Conservation (phyloP, 768 basidiomycete species). For the Podaxis sp. region DNA sequence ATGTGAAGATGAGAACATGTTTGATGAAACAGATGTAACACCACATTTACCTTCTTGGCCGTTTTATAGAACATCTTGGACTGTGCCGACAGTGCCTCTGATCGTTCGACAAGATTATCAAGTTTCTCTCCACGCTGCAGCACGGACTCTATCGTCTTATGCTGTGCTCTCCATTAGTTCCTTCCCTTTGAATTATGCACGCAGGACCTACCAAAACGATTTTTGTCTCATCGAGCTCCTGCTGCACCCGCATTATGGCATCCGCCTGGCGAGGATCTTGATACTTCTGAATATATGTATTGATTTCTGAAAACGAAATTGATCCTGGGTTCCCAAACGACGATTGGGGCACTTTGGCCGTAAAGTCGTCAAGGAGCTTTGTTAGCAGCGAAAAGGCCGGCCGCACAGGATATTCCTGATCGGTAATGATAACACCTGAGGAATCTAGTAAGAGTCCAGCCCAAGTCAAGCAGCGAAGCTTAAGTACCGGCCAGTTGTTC, state of each 20-base stretch:
- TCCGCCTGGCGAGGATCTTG: conserved; percentile 98
- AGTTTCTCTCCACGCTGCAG: conserved; percentile 95
- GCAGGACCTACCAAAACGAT: conserved; percentile 78
- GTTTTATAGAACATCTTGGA: conserved; percentile 99
- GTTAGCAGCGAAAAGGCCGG: conserved; percentile 94
- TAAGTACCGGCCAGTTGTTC: conserved; percentile 79
- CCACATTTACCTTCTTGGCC: conserved; percentile 84
- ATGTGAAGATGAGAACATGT: conserved; percentile 15
- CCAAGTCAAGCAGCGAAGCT: neutral
- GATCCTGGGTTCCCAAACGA: conserved; percentile 63
- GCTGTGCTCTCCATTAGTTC: conserved; percentile 46
- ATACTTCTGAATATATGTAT: conserved; percentile 83
- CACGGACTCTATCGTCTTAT: conserved; percentile 99
- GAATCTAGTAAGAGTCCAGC: neutral
- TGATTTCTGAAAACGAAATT: conserved; percentile 77
- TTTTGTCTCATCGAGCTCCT: conserved; percentile 99
- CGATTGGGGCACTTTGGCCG: conserved; percentile 71
- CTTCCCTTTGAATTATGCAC: conserved; percentile 2
- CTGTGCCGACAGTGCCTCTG: conserved; percentile 82
- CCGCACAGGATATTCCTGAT: conserved; percentile 94
- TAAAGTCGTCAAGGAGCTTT: conserved; percentile 92
- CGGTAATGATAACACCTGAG: conserved; percentile 87
- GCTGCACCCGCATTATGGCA: conserved; percentile 97
- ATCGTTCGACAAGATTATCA: conserved; percentile 93
- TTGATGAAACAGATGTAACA: conserved; percentile 5